phyloP scores from a whole-genome alignment of 2,329 filamentous ascomycete species.

The Claviceps pusilla region DNA sequence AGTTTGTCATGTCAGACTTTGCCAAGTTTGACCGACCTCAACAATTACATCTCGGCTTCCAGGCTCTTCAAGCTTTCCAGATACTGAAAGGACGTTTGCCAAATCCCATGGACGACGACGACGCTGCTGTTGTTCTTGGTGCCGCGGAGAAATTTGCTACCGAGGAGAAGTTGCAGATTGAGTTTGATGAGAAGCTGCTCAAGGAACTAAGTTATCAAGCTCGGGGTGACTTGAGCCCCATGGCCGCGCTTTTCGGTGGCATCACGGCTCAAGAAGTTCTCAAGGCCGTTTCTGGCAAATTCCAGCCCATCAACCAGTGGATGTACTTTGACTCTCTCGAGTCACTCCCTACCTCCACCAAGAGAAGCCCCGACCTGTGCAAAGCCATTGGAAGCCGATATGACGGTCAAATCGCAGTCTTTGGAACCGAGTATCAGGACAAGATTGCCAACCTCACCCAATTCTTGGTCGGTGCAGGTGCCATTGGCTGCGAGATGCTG shows the following conservation, averaged over 20 bases:
- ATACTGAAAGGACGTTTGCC: slow-evolving; percentile 63
- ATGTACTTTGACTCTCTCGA: slow-evolving; percentile 98
- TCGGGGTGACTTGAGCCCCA: slow-evolving; percentile 73
- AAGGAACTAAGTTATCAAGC: slow-evolving; percentile 92
- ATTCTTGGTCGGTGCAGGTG: slow-evolving; percentile 90
- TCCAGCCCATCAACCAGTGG: slow-evolving; percentile 89
- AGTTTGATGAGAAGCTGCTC: slow-evolving; percentile 83
- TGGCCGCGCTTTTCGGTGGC: slow-evolving; percentile 92
- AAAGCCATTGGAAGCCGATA: slow-evolving; percentile 75
- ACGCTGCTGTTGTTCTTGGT: slow-evolving; percentile 64
- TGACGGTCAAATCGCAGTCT: slow-evolving; percentile 93
- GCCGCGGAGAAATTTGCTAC: slow-evolving; percentile 60
- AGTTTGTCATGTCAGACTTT: slow-evolving; percentile 84
- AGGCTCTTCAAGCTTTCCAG: slow-evolving; percentile 78
- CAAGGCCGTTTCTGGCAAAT: slow-evolving; percentile 95
- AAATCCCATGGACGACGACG: slow-evolving; percentile 66
- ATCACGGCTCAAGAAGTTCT: slow-evolving; percentile 87
- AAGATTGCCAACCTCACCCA: slow-evolving; percentile 82
- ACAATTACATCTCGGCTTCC: slow-evolving; percentile 82
- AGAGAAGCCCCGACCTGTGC: slow-evolving; percentile 74
- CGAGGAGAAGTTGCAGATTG: slow-evolving; percentile 49
- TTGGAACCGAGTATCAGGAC: slow-evolving; percentile 84
- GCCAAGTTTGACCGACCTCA: slow-evolving; percentile 93
- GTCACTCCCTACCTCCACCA: slow-evolving; percentile 62
- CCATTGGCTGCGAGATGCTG: slow-evolving; percentile 96